Evolutionary conservation across 371 early-diverging fungal genomes (phyloP).

Genomic region (Mortierella sp.): DNA sequence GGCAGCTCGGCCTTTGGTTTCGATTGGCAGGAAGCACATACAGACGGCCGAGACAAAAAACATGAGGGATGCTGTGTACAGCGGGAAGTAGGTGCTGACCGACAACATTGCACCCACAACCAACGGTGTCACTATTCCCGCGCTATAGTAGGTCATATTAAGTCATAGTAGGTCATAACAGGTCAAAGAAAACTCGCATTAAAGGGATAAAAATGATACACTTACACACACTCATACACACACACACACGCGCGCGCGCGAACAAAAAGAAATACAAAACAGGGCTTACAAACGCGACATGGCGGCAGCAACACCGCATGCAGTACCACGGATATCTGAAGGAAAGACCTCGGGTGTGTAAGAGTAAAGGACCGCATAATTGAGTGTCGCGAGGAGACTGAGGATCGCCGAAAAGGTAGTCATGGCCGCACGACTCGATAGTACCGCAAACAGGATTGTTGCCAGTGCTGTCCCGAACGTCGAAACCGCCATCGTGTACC

Average conservation of each 20-base stretch:
- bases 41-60: conserved; percentile 73
- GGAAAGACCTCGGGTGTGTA: conserved; percentile 94
- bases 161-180: background rate
- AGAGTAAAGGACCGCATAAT: conserved; percentile 89
- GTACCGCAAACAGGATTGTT: conserved; percentile 75
- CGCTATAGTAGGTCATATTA: conserved; percentile 54
- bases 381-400: conserved; percentile 79
- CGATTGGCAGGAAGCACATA: conserved; percentile 79
- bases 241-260: no score
- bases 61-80: conserved; percentile 77
- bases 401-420: conserved; percentile 77
- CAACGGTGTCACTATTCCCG: conserved; percentile 84
- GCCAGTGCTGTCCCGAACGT: conserved; percentile 80
- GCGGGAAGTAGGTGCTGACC: conserved; percentile 69
- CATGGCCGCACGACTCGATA: conserved; percentile 67
- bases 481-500: conserved; percentile 86
- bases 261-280: conserved; percentile 3
- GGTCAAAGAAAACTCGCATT: background rate
- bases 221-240: no score
- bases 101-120: conserved; percentile 77
- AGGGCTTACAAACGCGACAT: conserved; percentile 73
- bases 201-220: no score
- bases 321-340: conserved; percentile 83
- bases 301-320: conserved; percentile 85
- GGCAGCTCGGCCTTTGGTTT: conserved; percentile 68